Evolutionary conservation across 306 rosid genomes (phyloP).

Genomic region (Gleditsia sinensis): DNA sequence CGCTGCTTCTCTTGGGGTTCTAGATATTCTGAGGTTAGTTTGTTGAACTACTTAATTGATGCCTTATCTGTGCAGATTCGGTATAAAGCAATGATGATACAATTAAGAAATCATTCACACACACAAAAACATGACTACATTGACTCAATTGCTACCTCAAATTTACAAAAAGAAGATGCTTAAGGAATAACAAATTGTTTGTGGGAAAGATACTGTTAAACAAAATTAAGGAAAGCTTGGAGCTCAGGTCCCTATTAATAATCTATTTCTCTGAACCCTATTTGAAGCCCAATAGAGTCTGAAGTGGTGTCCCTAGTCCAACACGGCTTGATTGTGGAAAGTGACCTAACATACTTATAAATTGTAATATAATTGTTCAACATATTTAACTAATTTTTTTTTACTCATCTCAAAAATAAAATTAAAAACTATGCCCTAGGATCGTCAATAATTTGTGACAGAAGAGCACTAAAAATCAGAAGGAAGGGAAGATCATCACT

Average conservation of each 20-base stretch:
- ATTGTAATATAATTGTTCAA: background rate
- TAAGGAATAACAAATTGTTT: slow-evolving; percentile 1
- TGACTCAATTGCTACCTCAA: slow-evolving; percentile 4
- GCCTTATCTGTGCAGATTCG: slow-evolving; percentile 6
- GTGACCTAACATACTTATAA: background rate
- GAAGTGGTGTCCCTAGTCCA: background rate
- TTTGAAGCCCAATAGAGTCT: background rate
- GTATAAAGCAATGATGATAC: background rate
- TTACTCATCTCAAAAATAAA: background rate
- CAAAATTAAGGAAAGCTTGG: background rate
- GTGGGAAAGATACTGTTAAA: background rate
- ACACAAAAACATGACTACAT: background rate
- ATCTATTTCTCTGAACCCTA: too few species aligned
- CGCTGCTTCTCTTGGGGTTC: slow-evolving; percentile 84
- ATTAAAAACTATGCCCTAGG: background rate
- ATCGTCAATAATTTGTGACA: slow-evolving; percentile 8
- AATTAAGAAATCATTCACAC: background rate
- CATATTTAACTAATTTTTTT: background rate
- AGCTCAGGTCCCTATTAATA: background rate
- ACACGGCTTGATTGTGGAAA: background rate
- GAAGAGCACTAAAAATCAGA: slow-evolving; percentile 10
- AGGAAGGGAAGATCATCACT: background rate
- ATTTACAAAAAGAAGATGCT: slow-evolving; percentile 1
- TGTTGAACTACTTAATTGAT: slow-evolving; percentile 24
- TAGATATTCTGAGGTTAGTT: slow-evolving; percentile 82